Evolutionary conservation across 805 yeast genomes (phyloP).

Genomic region (Yamadazyma phyllophila): DNA sequence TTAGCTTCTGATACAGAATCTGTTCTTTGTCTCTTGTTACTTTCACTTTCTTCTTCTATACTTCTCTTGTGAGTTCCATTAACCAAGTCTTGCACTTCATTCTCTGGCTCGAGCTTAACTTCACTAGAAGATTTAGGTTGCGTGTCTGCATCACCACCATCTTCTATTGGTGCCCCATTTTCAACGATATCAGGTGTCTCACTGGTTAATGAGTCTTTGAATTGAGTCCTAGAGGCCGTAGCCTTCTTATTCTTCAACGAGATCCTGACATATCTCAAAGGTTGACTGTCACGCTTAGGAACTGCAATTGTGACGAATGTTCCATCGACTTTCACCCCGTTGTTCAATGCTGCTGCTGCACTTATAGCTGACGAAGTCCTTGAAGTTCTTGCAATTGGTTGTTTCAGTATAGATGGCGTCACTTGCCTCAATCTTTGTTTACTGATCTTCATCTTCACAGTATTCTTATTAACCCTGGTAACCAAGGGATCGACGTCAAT

Average conservation of each 20-base stretch:
- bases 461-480: background rate
- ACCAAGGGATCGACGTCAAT: slow-evolving; percentile 4
- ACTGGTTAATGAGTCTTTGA: slow-evolving; percentile 11
- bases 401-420: background rate
- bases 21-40: background rate
- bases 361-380: background rate
- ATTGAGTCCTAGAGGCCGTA: slow-evolving; percentile 42
- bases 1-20: background rate
- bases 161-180: background rate
- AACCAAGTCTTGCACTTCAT: no score
- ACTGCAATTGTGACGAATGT: slow-evolving; percentile 11
- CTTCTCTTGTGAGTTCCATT: background rate
- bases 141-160: background rate
- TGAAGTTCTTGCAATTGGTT: no score
- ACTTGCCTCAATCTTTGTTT: background rate
- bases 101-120: background rate
- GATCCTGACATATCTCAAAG: slow-evolving; percentile 41
- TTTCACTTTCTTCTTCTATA: background rate
- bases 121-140: background rate
- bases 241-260: slow-evolving; percentile 32
- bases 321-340: slow-evolving; percentile 10
- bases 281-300: background rate
- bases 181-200: background rate
- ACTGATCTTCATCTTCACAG: slow-evolving; percentile 4
- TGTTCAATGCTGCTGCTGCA: background rate